Percentiles rank a stretch among this genome's conserved stretches.
These are phyloP conservation scores for Blastomyces silverae DNA, from an alignment of 2,329 filamentous ascomycete genomes.

Conservation along the genomic window DNA sequence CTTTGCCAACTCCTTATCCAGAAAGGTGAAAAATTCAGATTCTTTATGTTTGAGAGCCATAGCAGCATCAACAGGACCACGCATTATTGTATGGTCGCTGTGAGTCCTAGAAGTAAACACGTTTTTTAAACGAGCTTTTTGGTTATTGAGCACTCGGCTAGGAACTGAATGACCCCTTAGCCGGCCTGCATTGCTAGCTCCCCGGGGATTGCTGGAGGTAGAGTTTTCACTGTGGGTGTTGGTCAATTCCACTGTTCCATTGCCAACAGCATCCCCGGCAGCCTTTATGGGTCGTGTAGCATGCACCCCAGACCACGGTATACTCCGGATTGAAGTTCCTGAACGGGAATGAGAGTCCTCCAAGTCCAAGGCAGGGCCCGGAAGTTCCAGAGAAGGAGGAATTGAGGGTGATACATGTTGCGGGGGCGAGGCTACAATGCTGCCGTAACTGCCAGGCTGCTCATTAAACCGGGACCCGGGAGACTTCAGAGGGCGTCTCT, in stretches of 20 bases:
- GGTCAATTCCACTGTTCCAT: background rate
- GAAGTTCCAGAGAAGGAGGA: constrained; percentile 52
- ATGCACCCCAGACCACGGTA: background rate
- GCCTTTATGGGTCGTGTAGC: background rate
- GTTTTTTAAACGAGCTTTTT: constrained; percentile 34
- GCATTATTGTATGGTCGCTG: constrained; percentile 38
- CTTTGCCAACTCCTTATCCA: constrained; percentile 81
- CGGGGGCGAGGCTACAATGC: constrained; percentile 54
- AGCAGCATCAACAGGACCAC: constrained; percentile 50
- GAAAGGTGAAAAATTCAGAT: constrained; percentile 77
- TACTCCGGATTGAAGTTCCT: background rate
- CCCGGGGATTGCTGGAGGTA: constrained; percentile 18
- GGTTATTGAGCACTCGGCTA: constrained; percentile 26
- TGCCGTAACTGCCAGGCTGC: constrained; percentile 53
- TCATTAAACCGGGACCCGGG: constrained; percentile 33
- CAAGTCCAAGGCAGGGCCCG: constrained; percentile 54
- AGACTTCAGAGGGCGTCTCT: constrained; percentile 33
- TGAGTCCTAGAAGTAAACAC: constrained; percentile 34
- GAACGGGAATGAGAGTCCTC: constrained; percentile 25
- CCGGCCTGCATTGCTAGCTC: constrained; percentile 21
- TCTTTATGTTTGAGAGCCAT: constrained; percentile 65
- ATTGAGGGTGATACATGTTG: constrained; percentile 28
- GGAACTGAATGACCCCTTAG: constrained; percentile 23
- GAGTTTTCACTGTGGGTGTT: background rate
- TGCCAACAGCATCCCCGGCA: background rate